Conservation (phyloP, 495 filamentous ascomycete genomes). For the Penicillium soppii region DNA sequence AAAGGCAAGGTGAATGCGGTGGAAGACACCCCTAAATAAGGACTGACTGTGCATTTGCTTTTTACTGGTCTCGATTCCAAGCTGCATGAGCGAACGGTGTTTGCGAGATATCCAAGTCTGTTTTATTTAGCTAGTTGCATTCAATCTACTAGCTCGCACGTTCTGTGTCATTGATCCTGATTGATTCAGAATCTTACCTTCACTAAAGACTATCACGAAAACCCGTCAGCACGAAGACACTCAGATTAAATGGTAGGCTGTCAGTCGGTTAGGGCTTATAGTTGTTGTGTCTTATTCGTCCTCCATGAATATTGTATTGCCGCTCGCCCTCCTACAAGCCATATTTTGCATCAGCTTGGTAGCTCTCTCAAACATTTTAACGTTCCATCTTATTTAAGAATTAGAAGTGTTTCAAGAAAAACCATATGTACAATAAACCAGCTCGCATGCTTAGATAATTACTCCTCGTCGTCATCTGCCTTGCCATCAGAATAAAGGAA, state of each 20-base stretch:
- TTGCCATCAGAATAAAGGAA: constrained; percentile 68
- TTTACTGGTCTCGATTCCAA: neutral
- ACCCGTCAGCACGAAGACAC: neutral
- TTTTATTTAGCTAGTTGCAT: neutral
- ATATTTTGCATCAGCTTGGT: neutral
- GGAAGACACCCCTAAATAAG: too few species aligned
- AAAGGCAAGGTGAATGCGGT: constrained; percentile 70
- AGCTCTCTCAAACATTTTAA: too few species aligned
- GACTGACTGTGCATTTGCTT: constrained; percentile 21
- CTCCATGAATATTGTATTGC: constrained; percentile 3
- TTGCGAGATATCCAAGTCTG: neutral
- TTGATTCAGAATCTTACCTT: too few species aligned
- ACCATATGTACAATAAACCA: neutral
- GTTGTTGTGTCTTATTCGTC: neutral
- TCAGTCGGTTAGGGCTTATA: neutral
- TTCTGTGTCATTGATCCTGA: neutral
- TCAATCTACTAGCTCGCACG: neutral
- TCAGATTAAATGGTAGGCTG: constrained; percentile 1
- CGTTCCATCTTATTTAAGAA: neutral
- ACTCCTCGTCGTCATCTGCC: constrained; percentile 10
- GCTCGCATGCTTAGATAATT: neutral
- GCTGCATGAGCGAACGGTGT: constrained; percentile 26
- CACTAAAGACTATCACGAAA: too few species aligned
- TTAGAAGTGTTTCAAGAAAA: too few species aligned
- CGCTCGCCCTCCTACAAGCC: neutral